A percentile compares a stretch with the other conserved stretches of the same genome.
Conservation (phyloP, 2,329 filamentous ascomycete genomes). For the Aspergillus chevalieri region DNA sequence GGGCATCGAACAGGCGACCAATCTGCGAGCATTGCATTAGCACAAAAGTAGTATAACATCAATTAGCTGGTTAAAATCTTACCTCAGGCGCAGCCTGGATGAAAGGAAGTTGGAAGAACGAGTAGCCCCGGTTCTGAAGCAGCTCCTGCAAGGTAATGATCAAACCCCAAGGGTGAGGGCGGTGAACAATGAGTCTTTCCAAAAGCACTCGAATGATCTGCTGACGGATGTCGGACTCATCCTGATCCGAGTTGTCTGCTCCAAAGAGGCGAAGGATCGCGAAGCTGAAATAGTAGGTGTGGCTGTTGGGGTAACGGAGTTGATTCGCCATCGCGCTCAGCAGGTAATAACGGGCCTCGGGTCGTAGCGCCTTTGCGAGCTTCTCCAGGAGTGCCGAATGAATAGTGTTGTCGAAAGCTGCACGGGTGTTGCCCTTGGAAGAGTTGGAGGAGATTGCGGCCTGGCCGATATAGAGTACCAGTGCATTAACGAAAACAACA, state of each 20-base stretch:
- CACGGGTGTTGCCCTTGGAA: slow-evolving; percentile 50
- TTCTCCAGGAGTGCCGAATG: slow-evolving; percentile 69
- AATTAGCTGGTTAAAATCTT: slow-evolving; percentile 19
- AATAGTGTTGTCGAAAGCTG: slow-evolving; percentile 60
- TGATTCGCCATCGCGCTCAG: slow-evolving; percentile 83
- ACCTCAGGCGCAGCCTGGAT: slow-evolving; percentile 88
- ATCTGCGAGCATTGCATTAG: slow-evolving; percentile 26
- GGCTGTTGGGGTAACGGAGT: slow-evolving; percentile 78
- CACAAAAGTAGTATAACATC: neutral
- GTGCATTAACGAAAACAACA: slow-evolving; percentile 65
- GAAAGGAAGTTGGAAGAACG: slow-evolving; percentile 88
- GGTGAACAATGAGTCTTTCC: slow-evolving; percentile 79
- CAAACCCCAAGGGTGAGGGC: slow-evolving; percentile 93
- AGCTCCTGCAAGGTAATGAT: slow-evolving; percentile 84
- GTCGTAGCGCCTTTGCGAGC: slow-evolving; percentile 66
- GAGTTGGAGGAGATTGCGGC: slow-evolving; percentile 58
- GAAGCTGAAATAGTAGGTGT: slow-evolving; percentile 90
- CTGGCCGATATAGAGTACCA: slow-evolving; percentile 76
- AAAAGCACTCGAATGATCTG: slow-evolving; percentile 84
- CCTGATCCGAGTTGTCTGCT: slow-evolving; percentile 60
- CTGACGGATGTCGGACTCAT: slow-evolving; percentile 77
- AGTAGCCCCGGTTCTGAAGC: slow-evolving; percentile 82
- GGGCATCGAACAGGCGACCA: slow-evolving; percentile 40
- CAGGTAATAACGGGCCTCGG: slow-evolving; percentile 78
- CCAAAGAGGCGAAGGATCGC: slow-evolving; percentile 79